phyloP scores from a whole-genome alignment of 2,329 filamentous ascomycete species.

The Phyllosticta capitalensis region DNA sequence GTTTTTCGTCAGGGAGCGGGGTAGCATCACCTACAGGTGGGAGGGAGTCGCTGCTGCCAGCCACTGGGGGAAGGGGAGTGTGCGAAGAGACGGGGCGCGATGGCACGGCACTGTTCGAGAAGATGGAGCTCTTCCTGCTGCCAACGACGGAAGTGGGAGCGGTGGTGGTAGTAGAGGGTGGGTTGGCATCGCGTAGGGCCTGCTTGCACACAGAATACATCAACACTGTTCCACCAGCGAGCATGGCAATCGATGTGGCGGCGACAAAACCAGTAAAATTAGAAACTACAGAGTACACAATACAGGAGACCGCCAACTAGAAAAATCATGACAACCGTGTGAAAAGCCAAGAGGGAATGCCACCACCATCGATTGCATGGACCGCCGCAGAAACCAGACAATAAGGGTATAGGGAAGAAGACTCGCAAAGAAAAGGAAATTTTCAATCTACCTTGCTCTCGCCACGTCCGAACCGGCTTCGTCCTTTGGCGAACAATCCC shows the following conservation, averaged over 20 bases:
- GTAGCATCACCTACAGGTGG: not conserved
- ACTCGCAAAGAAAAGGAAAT: slow-evolving; percentile 33
- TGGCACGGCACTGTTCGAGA: not conserved
- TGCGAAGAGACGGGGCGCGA: not conserved
- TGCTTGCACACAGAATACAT: slow-evolving; percentile 7
- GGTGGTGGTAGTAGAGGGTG: not conserved
- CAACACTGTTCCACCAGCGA: slow-evolving; percentile 7
- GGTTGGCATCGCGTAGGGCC: slow-evolving; percentile 4
- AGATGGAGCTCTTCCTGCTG: not conserved
- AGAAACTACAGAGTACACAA: slow-evolving; percentile 9
- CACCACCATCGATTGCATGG: not conserved
- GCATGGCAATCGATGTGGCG: slow-evolving; percentile 2
- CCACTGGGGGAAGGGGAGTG: not conserved
- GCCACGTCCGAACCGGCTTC: slow-evolving; percentile 64
- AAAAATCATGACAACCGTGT: not conserved
- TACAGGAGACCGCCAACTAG: slow-evolving; percentile 6
- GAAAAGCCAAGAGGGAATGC: not conserved
- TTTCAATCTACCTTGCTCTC: slow-evolving; percentile 78
- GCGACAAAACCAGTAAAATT: slow-evolving; percentile 10
- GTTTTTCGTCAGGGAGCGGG: not conserved
- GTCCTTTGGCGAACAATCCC: slow-evolving; percentile 82
- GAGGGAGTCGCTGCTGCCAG: not conserved
- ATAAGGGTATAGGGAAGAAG: slow-evolving; percentile 13
- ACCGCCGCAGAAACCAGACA: not conserved
- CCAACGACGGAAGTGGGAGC: not conserved